Conservation (phyloP, 805 yeast genomes). For the Metschnikowia lachancei region DNA sequence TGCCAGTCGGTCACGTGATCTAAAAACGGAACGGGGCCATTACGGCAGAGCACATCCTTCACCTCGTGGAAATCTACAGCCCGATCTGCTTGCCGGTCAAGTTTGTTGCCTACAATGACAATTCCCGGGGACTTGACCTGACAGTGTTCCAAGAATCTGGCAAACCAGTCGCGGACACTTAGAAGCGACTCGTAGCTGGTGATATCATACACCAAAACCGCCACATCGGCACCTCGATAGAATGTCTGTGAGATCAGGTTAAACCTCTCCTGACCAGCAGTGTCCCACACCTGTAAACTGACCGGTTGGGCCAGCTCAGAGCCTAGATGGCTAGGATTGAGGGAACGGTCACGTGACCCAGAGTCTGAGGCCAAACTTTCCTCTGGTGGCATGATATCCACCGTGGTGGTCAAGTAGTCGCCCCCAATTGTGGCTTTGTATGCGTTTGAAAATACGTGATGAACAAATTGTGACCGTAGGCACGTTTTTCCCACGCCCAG, state of each 20-base stretch:
- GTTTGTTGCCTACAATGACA: conserved; percentile 53
- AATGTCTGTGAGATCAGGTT: conserved; percentile 52
- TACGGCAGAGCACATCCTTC: conserved; percentile 29
- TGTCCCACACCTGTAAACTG: conserved; percentile 55
- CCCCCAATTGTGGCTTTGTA: conserved; percentile 61
- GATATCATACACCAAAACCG: conserved; percentile 51
- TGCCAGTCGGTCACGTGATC: conserved; percentile 35
- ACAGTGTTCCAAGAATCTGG: conserved; percentile 48
- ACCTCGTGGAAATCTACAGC: conserved; percentile 39
- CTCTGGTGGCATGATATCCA: conserved; percentile 15
- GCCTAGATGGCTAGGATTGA: no score
- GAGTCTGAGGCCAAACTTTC: no score
- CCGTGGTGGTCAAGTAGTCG: conserved; percentile 49
- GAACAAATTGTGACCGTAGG: conserved; percentile 52
- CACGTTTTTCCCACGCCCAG: conserved; percentile 62
- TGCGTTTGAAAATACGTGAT: conserved; percentile 52
- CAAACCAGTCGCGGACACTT: conserved; percentile 47
- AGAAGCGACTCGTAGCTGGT: conserved; percentile 51
- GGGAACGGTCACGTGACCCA: conserved; percentile 3
- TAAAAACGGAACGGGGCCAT: conserved; percentile 22
- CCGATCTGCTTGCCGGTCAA: conserved; percentile 36
- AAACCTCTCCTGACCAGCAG: conserved; percentile 48
- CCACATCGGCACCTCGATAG: conserved; percentile 59
- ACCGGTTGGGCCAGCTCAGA: conserved; percentile 17
- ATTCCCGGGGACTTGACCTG: conserved; percentile 48